Conservation (phyloP, 202 grass and related monocot genomes). For the Carex sylvatica region DNA sequence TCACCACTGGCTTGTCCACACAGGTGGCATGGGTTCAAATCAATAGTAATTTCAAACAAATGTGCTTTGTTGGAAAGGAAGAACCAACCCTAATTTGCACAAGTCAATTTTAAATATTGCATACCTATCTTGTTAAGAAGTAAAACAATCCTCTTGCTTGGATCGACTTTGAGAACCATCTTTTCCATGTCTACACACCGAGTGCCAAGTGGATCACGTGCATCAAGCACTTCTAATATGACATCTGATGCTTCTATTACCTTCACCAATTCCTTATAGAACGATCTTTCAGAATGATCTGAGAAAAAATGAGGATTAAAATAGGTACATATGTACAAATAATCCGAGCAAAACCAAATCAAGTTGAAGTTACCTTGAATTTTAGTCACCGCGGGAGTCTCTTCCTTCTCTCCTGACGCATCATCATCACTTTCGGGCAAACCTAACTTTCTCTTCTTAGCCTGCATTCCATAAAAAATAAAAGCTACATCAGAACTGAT, state of each 20-base stretch:
- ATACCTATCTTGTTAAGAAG: slow-evolving; percentile 98
- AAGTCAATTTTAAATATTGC: background rate
- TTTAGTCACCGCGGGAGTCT: slow-evolving; percentile 39
- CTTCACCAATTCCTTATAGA: slow-evolving; percentile 98
- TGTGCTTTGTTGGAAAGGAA: too few relatives aligned
- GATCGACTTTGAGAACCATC: slow-evolving; percentile 70
- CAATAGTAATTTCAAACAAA: background rate
- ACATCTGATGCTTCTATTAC: slow-evolving; percentile 89
- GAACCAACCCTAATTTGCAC: background rate
- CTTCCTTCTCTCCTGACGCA: slow-evolving; percentile 5
- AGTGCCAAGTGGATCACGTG: slow-evolving; percentile 73
- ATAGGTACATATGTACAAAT: background rate
- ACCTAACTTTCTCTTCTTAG: slow-evolving; percentile 81
- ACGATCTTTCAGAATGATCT: slow-evolving; percentile 94
- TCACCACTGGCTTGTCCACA: background rate
- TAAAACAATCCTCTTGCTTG: slow-evolving; percentile 73
- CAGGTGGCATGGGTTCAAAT: background rate
- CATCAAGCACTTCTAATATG: slow-evolving; percentile 93
- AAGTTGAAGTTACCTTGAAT: slow-evolving; percentile 51
- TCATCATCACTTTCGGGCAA: slow-evolving; percentile 54
- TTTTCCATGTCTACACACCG: slow-evolving; percentile 88
- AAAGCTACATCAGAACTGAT: background rate
- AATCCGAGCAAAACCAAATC: background rate
- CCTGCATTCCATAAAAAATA: slow-evolving; percentile 33
- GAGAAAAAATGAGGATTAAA: slow-evolving; percentile 10